Base-by-base conservation (phyloP, 192 early-diverging fungal genomes). In the Coemansia sp. region DNA sequence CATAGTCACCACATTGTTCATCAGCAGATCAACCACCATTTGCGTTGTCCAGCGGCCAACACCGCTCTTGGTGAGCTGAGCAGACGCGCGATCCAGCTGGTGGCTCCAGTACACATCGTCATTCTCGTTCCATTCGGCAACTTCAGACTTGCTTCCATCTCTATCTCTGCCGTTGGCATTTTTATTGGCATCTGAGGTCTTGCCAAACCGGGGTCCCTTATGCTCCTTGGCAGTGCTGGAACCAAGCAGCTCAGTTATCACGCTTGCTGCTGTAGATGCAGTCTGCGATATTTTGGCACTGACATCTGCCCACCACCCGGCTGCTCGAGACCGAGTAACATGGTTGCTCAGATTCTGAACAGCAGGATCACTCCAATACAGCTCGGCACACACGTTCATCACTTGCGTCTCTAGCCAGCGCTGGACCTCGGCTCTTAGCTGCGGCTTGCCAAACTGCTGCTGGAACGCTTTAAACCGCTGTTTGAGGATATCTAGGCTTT, bases 381-480 rank as follows among this genome's bases (percentile, higher is more conserved):
- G 80, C 65, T 93, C 87, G 3, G 85, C 88, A 70, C 90, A 95
- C 38, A 96, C 90, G 56, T 96, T 92, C 60, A 93, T 69, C 20
- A 97, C 84, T 4, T 88, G 79, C 59, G 91, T 84, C 65, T 98
- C 94, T 16, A 98, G 80, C 92, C 94, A 94, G 32, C 80, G 70
- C 45, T 91, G 87, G 34, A 98, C 90, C 62, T 92, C 88, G n/a
- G 89, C 82, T 30, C 93, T 84, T 23, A 98, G 87, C 76, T 96
- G 91, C 23, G 90, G 91, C 65, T 94, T 94, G 21, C 93, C 93
- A 80, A 98, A 98, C 49, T 86, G 81, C 44, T 81, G 77, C 53
- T 91, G 87, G 71, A 98, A 98, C 50, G 90, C 87, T 68, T 95
- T 96, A 80, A 98, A 98, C 37, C 86, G 84, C 56, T 91, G 91